These are phyloP conservation scores for Monosporascus ibericus DNA, from an alignment of 2,329 filamentous ascomycete species.

Conservation along the genomic window DNA sequence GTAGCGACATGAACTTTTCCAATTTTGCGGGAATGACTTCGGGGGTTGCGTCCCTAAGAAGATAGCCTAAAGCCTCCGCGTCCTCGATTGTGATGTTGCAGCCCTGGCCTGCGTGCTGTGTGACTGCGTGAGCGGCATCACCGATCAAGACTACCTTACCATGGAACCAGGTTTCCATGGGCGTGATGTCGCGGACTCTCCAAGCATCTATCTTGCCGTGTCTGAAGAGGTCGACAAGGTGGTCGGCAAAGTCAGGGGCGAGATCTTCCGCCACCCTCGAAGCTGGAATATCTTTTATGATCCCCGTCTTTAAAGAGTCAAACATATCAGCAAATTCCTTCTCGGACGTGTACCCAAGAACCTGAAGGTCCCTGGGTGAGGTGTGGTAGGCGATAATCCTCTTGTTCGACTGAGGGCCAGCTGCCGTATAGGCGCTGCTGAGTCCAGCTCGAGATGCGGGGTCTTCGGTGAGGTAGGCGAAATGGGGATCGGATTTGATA, in stretches of 20 bases:
- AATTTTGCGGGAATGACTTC: conserved; percentile 4
- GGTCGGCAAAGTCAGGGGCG: conserved; percentile 7
- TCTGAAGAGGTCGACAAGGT: conserved; percentile 11
- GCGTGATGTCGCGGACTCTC: conserved; percentile 14
- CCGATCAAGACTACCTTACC: conserved; percentile 17
- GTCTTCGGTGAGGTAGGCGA: conserved; percentile 10
- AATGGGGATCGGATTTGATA: conserved; percentile 7
- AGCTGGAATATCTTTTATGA: conserved; percentile 12
- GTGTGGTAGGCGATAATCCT: conserved; percentile 15
- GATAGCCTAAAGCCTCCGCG: conserved; percentile 15
- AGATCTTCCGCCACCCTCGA: conserved; percentile 11
- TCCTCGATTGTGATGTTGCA: conserved; percentile 19
- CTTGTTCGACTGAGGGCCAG: conserved; percentile 6
- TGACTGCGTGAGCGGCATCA: conserved; percentile 19
- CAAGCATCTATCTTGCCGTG: conserved; percentile 13
- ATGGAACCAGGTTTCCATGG: conserved; percentile 14
- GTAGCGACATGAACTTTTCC: conserved; percentile 12
- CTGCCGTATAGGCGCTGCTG: conserved; percentile 3
- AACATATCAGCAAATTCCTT: conserved; percentile 14
- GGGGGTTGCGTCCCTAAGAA: conserved; percentile 7
- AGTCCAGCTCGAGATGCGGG: conserved; percentile 12
- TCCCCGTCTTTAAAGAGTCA: conserved; percentile 11
- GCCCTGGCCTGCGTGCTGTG: conserved; percentile 15
- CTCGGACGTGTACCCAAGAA: conserved; percentile 14
- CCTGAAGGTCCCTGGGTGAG: conserved; percentile 11